Evolutionary conservation across 257 asterid genomes (phyloP).

Genomic region (Linaria vulgaris): DNA sequence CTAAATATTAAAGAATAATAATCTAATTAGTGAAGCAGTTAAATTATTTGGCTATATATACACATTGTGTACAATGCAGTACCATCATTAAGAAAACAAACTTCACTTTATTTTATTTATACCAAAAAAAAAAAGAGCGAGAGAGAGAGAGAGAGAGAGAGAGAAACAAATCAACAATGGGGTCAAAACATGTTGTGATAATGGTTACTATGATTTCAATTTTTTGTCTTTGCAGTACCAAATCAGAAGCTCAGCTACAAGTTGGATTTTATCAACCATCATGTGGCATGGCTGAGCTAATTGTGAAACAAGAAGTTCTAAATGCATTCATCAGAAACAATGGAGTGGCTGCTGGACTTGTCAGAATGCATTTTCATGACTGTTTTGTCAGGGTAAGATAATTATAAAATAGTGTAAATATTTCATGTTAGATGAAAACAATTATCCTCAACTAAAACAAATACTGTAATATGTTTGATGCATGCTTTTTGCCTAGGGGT

Average conservation of each 20-base stretch:
- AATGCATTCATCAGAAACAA: slow-evolving; percentile 40
- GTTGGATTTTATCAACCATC: slow-evolving; percentile 53
- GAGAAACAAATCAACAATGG: slow-evolving; percentile 29
- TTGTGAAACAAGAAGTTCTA: slow-evolving; percentile 57
- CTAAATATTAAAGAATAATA: slow-evolving; percentile 20
- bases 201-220: slow-evolving; percentile 21
- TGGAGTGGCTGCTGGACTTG: slow-evolving; percentile 78
- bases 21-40: background rate
- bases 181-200: slow-evolving; percentile 23
- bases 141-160: too few species aligned
- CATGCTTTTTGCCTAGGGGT: slow-evolving; percentile 46
- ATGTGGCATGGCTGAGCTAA: slow-evolving; percentile 51
- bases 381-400: slow-evolving; percentile 72
- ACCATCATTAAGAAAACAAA: background rate
- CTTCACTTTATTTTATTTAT: too few species aligned
- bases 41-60: slow-evolving; percentile 33
- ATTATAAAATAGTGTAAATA: too few species aligned
- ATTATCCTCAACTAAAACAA: too few species aligned
- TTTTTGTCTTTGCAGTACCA: slow-evolving; percentile 22
- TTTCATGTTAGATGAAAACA: too few species aligned
- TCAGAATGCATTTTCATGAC: slow-evolving; percentile 87
- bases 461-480: too few species aligned
- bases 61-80: slow-evolving; percentile 14
- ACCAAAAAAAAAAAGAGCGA: too few species aligned
- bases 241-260: slow-evolving; percentile 49